phyloP scores from a whole-genome alignment of 2,329 filamentous ascomycete species.

The Botrytis byssoidea region DNA sequence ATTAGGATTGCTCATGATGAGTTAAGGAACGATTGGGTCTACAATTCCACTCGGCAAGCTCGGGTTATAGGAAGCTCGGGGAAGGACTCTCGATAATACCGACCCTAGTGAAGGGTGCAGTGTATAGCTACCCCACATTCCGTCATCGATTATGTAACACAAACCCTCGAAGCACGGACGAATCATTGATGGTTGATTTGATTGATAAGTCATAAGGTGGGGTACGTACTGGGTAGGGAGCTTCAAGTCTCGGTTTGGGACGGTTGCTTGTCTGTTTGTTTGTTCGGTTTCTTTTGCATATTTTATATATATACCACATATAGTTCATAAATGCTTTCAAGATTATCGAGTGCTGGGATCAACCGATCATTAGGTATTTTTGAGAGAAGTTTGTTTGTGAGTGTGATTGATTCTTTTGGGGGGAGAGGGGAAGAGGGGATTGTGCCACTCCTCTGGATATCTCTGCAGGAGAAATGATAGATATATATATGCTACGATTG shows the following conservation, averaged over 20 bases:
- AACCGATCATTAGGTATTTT: background rate
- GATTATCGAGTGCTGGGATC: background rate
- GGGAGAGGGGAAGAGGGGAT: no score
- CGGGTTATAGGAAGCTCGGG: no score
- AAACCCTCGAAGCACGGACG: background rate
- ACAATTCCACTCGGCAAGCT: background rate
- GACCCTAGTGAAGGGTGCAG: no score
- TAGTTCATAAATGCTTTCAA: background rate
- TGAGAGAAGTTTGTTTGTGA: background rate
- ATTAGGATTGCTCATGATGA: background rate
- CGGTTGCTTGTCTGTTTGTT: background rate
- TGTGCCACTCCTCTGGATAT: background rate
- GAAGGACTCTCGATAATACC: no score
- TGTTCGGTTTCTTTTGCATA: background rate
- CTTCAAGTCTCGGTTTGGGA: background rate
- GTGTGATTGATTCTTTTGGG: no score
- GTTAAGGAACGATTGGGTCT: background rate
- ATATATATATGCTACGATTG: no score
- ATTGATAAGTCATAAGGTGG: background rate
- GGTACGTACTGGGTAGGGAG: background rate
- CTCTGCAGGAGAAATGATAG: background rate
- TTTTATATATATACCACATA: no score
- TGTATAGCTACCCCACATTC: conserved; percentile 2
- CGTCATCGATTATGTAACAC: background rate
- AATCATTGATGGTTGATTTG: background rate